Percentiles rank a stretch among this genome's conserved stretches.
Conservation (phyloP, 1,139 yeast genomes). For the Suhomyces taliae region DNA sequence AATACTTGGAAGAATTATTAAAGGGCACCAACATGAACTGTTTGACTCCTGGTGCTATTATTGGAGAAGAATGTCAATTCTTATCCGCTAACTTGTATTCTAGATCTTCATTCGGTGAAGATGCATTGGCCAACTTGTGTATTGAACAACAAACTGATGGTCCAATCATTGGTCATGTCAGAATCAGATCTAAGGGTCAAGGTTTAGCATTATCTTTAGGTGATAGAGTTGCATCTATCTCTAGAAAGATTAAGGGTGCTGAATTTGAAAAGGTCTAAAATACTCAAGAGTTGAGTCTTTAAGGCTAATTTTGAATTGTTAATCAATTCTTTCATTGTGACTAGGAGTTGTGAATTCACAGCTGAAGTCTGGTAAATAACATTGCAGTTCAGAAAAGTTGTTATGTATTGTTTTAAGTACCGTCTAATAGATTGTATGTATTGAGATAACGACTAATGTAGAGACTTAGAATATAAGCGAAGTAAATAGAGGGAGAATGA, state of each 20-base stretch:
- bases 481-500: too few relatives aligned
- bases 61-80: constrained; percentile 87
- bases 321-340: too few relatives aligned
- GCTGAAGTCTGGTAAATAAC: background rate
- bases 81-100: constrained; percentile 94
- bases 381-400: background rate
- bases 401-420: background rate
- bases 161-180: constrained; percentile 87
- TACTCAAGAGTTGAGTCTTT: background rate
- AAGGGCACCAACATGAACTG: constrained; percentile 92
- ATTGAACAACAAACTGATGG: constrained; percentile 79
- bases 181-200: constrained; percentile 97
- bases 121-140: constrained; percentile 93
- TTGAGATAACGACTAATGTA: background rate
- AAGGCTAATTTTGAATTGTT: background rate
- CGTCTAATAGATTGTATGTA: constrained; percentile 5
- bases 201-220: constrained; percentile 95
- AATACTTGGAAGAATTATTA: constrained; percentile 75
- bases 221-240: constrained; percentile 82
- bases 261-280: constrained; percentile 12
- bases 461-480: background rate
- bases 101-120: constrained; percentile 94
- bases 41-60: constrained; percentile 85
- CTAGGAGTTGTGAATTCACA: too few relatives aligned
- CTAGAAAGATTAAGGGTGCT: constrained; percentile 50